phyloP scores from a whole-genome alignment of 1,284 basidiomycete species.

The Sutorius eximius region DNA sequence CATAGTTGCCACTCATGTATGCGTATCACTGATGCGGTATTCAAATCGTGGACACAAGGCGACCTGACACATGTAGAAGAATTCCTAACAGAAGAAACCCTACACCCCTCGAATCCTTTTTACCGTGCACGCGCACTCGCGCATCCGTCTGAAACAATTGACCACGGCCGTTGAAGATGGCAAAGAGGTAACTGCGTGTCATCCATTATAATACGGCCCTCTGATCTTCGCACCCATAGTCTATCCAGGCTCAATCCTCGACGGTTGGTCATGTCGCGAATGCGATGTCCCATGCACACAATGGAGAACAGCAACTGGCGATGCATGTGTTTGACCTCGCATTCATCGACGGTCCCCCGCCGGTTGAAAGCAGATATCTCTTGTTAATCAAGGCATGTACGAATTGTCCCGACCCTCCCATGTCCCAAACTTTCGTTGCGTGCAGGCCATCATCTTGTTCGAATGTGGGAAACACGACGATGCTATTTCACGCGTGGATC shows the following conservation, averaged over 20 bases:
- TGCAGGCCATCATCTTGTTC: slow-evolving; percentile 6
- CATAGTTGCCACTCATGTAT: background rate
- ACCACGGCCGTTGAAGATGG: slow-evolving; percentile 4
- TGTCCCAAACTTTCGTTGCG: background rate
- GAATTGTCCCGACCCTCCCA: background rate
- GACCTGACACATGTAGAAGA: background rate
- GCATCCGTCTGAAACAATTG: background rate
- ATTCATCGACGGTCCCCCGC: background rate
- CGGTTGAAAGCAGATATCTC: background rate
- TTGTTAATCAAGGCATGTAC: slow-evolving; percentile 9
- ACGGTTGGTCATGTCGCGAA: slow-evolving; percentile 8
- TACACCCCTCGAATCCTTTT: background rate
- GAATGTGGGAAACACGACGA: background rate
- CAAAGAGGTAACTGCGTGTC: background rate
- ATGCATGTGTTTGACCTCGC: slow-evolving; percentile 7
- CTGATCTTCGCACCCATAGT: background rate
- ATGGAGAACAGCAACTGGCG: background rate
- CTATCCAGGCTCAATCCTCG: background rate
- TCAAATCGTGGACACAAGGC: background rate
- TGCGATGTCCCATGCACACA: background rate
- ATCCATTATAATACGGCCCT: background rate
- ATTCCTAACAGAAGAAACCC: background rate
- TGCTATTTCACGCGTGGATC: background rate
- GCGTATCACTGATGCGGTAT: background rate
- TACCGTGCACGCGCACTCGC: background rate